Evolutionary conservation across 2,329 filamentous ascomycete species (phyloP), one percentile per base, ranked within the genome.

Genomic region (Alternaria solani): DNA sequence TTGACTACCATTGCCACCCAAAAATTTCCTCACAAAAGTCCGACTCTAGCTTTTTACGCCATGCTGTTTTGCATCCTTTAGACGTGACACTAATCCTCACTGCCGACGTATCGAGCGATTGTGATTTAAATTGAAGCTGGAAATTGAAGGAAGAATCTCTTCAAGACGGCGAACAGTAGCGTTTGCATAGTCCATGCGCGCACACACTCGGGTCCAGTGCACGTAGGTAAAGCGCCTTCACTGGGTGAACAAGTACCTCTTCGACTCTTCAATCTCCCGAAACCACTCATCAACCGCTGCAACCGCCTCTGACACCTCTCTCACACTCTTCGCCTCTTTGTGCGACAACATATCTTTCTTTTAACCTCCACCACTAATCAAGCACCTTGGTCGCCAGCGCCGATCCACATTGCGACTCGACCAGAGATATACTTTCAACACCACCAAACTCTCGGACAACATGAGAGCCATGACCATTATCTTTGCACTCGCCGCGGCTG

Each of bases 401-500:
- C 32, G 4, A 4, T 32, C 36, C 46, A 38, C 5, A n/a, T 36
- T 14, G 2, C 14, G 2, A 49, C 46, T 18, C 20, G 12, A 48
- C 3, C 7, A 20, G 30, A 12, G 23, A 23, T 18, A 23, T 23
- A 7, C 5, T n/a, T 7, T 36, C 46, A 2, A 36, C 14, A 48
- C 18, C 3, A 23, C 12, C 30, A 25, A 20, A 36, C 5, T 34
- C 12, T 18, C 9, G 5, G 18, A 16, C 8, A 26, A 25, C 16
- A 49, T 49, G 46, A 49, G 25, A 30, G 36, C 16, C 46, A 25
- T 38, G 20, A 20, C 32, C 1, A 11, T 61, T 9, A 2, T 62
- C 23, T 16, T 55, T 30, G 44, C 54, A n/a, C 20, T 60, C 26
- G 43, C 23, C 23, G 18, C 57, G 23, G 28, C 55, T 36, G 11